phyloP scores from a whole-genome alignment of 1,139 yeast species.

The Sugiyamaella neomexicana region DNA sequence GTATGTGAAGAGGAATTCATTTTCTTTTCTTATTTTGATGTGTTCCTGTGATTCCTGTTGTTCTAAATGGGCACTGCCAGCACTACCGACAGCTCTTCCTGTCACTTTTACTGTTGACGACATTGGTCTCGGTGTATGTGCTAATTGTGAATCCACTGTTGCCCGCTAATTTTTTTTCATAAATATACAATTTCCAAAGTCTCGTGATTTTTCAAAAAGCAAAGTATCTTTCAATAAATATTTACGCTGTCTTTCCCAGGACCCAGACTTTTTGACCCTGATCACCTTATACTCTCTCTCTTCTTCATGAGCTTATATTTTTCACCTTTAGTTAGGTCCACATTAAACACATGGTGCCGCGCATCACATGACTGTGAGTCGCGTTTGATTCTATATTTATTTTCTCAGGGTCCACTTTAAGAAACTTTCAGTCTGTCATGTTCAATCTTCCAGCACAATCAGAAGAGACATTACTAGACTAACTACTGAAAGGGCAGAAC shows the following conservation, averaged over 20 bases:
- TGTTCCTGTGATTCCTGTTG: neutral
- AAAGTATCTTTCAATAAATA: neutral
- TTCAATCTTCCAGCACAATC: too few species aligned
- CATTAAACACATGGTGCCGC: neutral
- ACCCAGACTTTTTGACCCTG: neutral
- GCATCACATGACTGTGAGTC: neutral
- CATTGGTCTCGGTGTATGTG: neutral
- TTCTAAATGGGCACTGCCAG: neutral
- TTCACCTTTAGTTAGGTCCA: neutral
- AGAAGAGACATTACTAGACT: too few species aligned
- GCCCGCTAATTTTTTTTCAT: neutral
- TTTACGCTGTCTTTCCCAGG: neutral
- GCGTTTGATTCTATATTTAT: too few species aligned
- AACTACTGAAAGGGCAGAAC: too few species aligned
- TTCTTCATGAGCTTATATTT: neutral
- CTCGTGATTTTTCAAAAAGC: neutral
- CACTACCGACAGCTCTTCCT: neutral
- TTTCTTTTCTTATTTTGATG: slow-evolving; percentile 10
- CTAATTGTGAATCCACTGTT: neutral
- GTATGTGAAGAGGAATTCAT: slow-evolving; percentile 73
- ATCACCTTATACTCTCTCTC: neutral
- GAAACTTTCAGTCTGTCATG: too few species aligned
- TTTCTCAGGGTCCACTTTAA: too few species aligned
- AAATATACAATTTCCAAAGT: neutral
- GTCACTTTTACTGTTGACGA: neutral